Base-by-base conservation (phyloP, 2,329 filamentous ascomycete species). In the Hypoxylon sp. region DNA sequence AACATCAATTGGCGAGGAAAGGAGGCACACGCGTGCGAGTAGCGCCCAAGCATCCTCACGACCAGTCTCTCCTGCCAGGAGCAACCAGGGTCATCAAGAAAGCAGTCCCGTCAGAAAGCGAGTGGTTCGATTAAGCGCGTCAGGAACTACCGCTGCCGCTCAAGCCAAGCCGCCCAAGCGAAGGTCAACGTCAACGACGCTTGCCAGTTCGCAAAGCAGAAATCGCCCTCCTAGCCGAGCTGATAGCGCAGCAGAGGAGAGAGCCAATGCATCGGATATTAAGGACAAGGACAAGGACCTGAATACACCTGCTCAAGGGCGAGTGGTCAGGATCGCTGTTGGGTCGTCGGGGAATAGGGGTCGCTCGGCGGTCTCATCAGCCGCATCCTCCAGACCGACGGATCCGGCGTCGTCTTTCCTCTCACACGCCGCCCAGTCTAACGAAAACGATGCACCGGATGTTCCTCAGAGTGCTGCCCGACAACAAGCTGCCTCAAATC, bases 41-140 rank as follows among this genome's bases (percentile, higher is more conserved):
- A 84, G 81, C 62, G 75, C 71, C 2, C 81, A 83, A 55, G 63
- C 73, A 41, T 73, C 77, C 0, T 78, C 78, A 7, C 72, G 75
- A 29, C 74, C 72, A 7, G 67, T 72, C 1, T 83, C 80, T 15
- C 81, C 82, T 1, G 70, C 74, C 1, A 75, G 73, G 46, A 82
- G 78, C 48, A 69, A 70, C 33, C 57, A 72, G 68, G 26, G 74
- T 77, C 8, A 75, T 77, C 18, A 41, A 41, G 82, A 84, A 35
- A 75, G 73, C 50, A 85, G 82, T 64, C 83, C 83, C 0, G 75
- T 78, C 2, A 77, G 83, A 60, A 86, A 84, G 69, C 76, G 84
- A 35, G 81, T 87, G 24, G 82, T 87, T 13, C 79, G 84, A 11
- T 73, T 87, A 15, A 85, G 82, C 70, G 79, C 79, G 54, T 78